These are phyloP conservation scores for Didymellaceae sp. DNA, from an alignment of 2,329 filamentous ascomycete species.

Conservation along the genomic window DNA sequence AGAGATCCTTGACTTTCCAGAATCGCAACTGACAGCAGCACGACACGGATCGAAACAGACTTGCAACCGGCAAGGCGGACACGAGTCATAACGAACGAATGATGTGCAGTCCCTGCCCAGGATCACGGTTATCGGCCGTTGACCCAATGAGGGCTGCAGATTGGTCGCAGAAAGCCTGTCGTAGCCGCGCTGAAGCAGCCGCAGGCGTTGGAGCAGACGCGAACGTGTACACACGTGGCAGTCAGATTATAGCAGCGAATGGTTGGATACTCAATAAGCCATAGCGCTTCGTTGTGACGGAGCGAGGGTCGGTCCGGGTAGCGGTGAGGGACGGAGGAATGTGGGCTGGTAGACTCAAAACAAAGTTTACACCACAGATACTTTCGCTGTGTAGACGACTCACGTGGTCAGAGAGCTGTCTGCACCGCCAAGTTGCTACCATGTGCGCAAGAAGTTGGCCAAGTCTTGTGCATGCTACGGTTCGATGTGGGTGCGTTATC, in stretches of 20 bases:
- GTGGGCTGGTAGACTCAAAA: constrained; percentile 1
- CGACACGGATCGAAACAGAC: constrained; percentile 8
- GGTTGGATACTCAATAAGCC: neutral
- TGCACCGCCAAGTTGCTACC: neutral
- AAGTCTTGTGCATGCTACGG: too few species aligned
- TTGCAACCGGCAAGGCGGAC: constrained; percentile 15
- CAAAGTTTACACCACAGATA: neutral
- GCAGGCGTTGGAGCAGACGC: constrained; percentile 11
- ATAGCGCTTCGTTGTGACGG: constrained; percentile 4
- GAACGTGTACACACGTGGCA: constrained; percentile 25
- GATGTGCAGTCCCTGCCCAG: constrained; percentile 11
- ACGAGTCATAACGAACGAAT: constrained; percentile 22
- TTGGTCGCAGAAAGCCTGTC: constrained; percentile 1
- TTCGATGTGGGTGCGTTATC: constrained; percentile 17
- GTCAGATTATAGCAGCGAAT: constrained; percentile 14
- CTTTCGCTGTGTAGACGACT: too few species aligned
- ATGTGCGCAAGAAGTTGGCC: too few species aligned
- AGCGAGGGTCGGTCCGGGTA: neutral
- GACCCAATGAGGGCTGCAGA: constrained; percentile 23
- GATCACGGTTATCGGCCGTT: constrained; percentile 11
- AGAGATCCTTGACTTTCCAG: neutral
- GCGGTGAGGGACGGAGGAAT: constrained; percentile 5
- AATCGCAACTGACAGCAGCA: neutral
- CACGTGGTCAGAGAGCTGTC: too few species aligned
- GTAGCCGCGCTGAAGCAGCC: constrained; percentile 27